These are phyloP conservation scores for Aegilops speltoides DNA, from an alignment of 176 grass and related monocot species.

Conservation along the genomic window DNA sequence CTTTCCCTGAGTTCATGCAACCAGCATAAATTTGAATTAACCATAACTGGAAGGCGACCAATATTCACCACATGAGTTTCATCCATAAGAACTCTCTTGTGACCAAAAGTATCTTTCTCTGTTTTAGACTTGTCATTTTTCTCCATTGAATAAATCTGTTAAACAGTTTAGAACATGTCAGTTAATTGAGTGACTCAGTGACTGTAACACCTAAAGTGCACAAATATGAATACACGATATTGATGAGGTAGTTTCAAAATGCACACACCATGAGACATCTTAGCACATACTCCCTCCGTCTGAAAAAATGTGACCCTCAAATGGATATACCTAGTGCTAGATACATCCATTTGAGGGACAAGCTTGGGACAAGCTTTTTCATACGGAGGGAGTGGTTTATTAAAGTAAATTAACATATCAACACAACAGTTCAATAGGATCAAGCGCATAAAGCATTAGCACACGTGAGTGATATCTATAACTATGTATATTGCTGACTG, in stretches of 20 bases:
- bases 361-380: too few species aligned
- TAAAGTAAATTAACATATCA: slow-evolving; percentile 9
- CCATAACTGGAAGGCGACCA: slow-evolving; percentile 83
- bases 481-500: background rate
- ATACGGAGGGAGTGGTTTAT: background rate
- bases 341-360: too few species aligned
- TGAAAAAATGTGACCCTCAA: too few species aligned
- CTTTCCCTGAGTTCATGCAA: slow-evolving; percentile 47
- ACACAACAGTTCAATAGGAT: slow-evolving; percentile 18
- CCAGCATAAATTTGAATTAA: slow-evolving; percentile 89
- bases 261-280: background rate
- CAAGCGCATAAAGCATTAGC: background rate
- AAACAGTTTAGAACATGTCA: slow-evolving; percentile 35
- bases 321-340: too few species aligned
- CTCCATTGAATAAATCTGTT: slow-evolving; percentile 84
- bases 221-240: slow-evolving; percentile 14
- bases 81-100: slow-evolving; percentile 47
- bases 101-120: slow-evolving; percentile 62
- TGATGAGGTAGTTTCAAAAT: background rate
- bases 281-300: background rate
- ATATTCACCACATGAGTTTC: slow-evolving; percentile 58
- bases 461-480: background rate
- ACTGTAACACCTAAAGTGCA: slow-evolving; percentile 13
- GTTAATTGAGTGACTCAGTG: slow-evolving; percentile 12
- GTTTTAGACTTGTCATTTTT: slow-evolving; percentile 83